phyloP scores from a whole-genome alignment of 176 grass and related monocot genomes.

The Rhynchospora pubera region DNA sequence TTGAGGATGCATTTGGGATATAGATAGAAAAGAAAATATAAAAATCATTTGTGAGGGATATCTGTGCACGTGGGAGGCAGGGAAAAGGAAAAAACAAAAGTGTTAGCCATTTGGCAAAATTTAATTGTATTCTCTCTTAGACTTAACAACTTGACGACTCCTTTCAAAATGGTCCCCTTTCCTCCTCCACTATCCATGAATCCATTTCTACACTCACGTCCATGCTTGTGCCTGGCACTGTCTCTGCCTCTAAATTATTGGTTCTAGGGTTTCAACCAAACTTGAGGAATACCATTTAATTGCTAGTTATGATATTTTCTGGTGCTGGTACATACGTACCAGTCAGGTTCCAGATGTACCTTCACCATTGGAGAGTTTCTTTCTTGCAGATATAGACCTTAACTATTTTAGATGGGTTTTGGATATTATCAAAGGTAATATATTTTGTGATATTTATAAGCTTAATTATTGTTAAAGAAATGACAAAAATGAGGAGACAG shows the following conservation, averaged over 20 bases:
- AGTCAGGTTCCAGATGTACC: background rate
- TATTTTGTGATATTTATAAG: background rate
- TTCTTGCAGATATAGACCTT: background rate
- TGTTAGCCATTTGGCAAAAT: background rate
- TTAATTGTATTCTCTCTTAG: constrained; percentile 1
- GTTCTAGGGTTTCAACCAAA: background rate
- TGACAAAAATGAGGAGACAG: background rate
- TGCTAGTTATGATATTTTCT: background rate
- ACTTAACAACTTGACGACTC: constrained; percentile 1
- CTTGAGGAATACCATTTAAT: background rate
- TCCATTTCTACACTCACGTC: constrained; percentile 3
- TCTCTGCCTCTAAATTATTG: constrained; percentile 6
- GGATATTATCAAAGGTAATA: background rate
- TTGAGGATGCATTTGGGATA: background rate
- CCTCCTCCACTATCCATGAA: constrained; percentile 1
- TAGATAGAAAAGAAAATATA: background rate
- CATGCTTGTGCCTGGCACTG: constrained; percentile 7
- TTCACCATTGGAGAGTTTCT: background rate
- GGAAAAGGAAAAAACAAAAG: constrained; percentile 13
- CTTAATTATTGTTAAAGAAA: background rate
- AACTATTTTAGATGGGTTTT: constrained; percentile 5
- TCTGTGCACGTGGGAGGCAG: constrained; percentile 14
- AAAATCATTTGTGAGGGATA: background rate
- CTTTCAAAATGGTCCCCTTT: constrained; percentile 24
- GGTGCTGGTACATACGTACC: background rate